phyloP scores from a whole-genome alignment of 805 yeast species.

The Monosporozyma yasuniensis region DNA sequence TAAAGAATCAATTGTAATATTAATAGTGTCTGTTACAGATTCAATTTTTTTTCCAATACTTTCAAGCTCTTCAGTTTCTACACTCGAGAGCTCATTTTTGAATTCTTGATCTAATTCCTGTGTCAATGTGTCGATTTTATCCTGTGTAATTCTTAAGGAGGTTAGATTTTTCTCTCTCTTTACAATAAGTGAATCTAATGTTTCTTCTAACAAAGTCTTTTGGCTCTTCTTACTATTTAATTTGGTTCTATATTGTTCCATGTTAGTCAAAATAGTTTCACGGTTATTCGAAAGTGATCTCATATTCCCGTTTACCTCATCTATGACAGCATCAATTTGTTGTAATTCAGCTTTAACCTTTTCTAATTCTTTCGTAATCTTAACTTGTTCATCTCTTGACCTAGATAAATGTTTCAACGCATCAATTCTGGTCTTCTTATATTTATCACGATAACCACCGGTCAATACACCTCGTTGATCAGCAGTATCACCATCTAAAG shows the following conservation, averaged over 20 bases:
- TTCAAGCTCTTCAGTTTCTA: slow-evolving; percentile 41
- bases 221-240: slow-evolving; percentile 36
- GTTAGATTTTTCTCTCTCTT: slow-evolving; percentile 31
- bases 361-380: slow-evolving; percentile 34
- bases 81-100: slow-evolving; percentile 39
- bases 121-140: slow-evolving; percentile 36
- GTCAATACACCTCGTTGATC: slow-evolving; percentile 76
- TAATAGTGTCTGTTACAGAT: slow-evolving; percentile 39
- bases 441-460: slow-evolving; percentile 74
- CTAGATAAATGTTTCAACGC: slow-evolving; percentile 48
- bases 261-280: slow-evolving; percentile 36
- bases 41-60: slow-evolving; percentile 33
- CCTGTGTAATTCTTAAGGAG: slow-evolving; percentile 28
- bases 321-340: slow-evolving; percentile 45
- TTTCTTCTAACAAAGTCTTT: slow-evolving; percentile 37
- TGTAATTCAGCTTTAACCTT: slow-evolving; percentile 34
- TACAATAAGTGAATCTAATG: slow-evolving; percentile 29
- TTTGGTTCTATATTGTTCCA: slow-evolving; percentile 38
- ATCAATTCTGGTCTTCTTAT: slow-evolving; percentile 59
- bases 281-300: slow-evolving; percentile 29
- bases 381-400: slow-evolving; percentile 31
- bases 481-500: slow-evolving; percentile 86
- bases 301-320: slow-evolving; percentile 39
- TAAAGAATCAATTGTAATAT: slow-evolving; percentile 23
- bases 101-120: slow-evolving; percentile 49